Evolutionary conservation across 2,329 filamentous ascomycete species (phyloP).

Genomic region (Rutstroemia sydowiana): DNA sequence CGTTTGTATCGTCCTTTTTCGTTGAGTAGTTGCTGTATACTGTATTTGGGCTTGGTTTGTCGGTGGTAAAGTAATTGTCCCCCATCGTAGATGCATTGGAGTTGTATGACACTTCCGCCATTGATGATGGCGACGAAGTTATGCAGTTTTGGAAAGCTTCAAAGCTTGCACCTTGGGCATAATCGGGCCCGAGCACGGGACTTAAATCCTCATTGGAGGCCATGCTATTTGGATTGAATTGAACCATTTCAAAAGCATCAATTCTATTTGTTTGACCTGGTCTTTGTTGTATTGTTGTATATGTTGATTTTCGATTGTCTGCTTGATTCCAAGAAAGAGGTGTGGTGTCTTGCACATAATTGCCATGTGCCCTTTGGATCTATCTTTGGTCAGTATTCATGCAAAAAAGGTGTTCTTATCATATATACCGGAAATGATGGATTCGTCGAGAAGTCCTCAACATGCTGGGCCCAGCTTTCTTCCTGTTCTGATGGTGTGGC

Average conservation of each 20-base stretch:
- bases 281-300: conserved; percentile 10
- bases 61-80: conserved; percentile 4
- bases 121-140: conserved; percentile 11
- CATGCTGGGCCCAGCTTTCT: conserved; percentile 20
- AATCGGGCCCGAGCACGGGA: conserved; percentile 20
- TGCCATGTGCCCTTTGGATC: conserved; percentile 16
- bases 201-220: conserved; percentile 11
- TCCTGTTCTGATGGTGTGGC: conserved; percentile 14
- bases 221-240: conserved; percentile 1
- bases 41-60: conserved; percentile 13
- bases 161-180: conserved; percentile 20
- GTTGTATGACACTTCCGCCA: conserved; percentile 8
- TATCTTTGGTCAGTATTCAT: conserved; percentile 13
- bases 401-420: neutral
- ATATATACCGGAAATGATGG: conserved; percentile 19
- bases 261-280: conserved; percentile 7
- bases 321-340: conserved; percentile 4
- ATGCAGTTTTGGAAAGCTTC: conserved; percentile 14
- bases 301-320: conserved; percentile 1
- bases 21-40: conserved; percentile 15
- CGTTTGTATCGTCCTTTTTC: neutral
- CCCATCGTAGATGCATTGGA: conserved; percentile 4
- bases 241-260: conserved; percentile 11
- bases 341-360: conserved; percentile 18
- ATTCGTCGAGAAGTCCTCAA: conserved; percentile 19